Evolutionary conservation across 805 yeast genomes (phyloP), one percentile per base, ranked within the genome.

Genomic region (Nadsonia fulvescens): DNA sequence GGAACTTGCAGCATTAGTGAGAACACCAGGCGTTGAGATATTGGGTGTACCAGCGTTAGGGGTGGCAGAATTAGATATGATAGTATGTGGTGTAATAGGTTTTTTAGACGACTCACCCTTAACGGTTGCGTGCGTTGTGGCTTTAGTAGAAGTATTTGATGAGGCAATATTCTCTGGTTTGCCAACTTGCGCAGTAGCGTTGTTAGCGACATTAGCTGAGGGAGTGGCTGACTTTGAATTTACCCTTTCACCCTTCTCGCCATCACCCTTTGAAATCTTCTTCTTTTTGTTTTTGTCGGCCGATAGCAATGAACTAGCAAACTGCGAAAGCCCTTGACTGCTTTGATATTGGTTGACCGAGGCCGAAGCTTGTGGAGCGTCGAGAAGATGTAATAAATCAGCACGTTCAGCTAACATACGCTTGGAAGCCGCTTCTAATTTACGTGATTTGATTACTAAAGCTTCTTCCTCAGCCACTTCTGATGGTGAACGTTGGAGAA

Each of bases 381-480:
- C 96, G 31, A 89, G 56, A 15, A 83, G 54, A 13, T 76, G 69
- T 23, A 89, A 53, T 18, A 89, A 49, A 25, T 76, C 71, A 3
- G 79, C 72, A 37, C 98, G 62, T 46, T 89, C 98, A 24, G 61
- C 54, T 28, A 82, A 60, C 59, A 86, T 76, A 47, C 78, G 76
- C 54, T 81, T 83, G 0, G 95, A 92, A 2, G 92, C 78, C 31
- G 81, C 65, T 44, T 89, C 96, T 35, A 89, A 78, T 36, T 86
- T 71, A 25, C 92, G 66, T 3, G 95, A 91, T 46, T 89, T 98
- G 15, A 86, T 71, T 7, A 89, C 78, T 25, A 89, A 56, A 0
- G 93, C 81, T 47, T 89, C 96, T 45, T 89, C 99, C 53, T 89
- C 98, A 1, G 96, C 96, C 23, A 89, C 78, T 46, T 89, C 98